Conservation (phyloP, 352 stramenopile species). For the Phytophthora hibernalis region DNA sequence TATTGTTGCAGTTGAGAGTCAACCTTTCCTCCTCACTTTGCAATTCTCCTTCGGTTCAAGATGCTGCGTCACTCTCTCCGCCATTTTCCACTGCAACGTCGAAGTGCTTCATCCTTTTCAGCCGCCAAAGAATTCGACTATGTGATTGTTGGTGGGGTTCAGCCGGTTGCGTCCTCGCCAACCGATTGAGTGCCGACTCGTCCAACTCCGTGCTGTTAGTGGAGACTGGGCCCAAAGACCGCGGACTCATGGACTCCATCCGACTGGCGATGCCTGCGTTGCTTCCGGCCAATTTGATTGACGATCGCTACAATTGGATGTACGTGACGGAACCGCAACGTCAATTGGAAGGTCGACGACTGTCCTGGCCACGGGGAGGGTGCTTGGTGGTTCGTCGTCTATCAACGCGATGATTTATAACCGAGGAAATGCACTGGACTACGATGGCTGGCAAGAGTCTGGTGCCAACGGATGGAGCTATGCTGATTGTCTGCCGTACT, state of each 20-base stretch:
- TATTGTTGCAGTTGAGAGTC: not conserved
- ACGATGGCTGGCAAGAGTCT: constrained; percentile 75
- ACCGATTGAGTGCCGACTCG: constrained; percentile 78
- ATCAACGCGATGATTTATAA: constrained; percentile 92
- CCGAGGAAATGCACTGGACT: constrained; percentile 82
- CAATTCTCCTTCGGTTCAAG: not conserved
- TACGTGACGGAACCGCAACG: constrained; percentile 85
- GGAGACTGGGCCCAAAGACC: constrained; percentile 85
- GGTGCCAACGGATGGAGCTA: constrained; percentile 81
- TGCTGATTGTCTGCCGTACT: constrained; percentile 84
- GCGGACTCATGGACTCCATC: constrained; percentile 81
- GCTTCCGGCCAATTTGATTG: constrained; percentile 77
- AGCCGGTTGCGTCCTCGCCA: constrained; percentile 90
- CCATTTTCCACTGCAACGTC: not conserved
- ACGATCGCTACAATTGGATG: constrained; percentile 88
- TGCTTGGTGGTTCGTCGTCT: constrained; percentile 87
- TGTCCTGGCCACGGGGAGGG: constrained; percentile 82
- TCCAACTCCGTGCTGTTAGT: constrained; percentile 88
- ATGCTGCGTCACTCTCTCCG: not conserved
- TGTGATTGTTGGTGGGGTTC: constrained; percentile 91
- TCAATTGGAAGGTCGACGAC: constrained; percentile 71
- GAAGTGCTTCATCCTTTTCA: not conserved
- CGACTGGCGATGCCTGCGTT: constrained; percentile 86
- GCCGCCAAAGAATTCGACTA: constrained; percentile 79
- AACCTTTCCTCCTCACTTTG: not conserved